A percentile compares a stretch with the other conserved stretches of the same genome.
phyloP scores from a whole-genome alignment of 345 rosid species.

The Ceriops tagal region DNA sequence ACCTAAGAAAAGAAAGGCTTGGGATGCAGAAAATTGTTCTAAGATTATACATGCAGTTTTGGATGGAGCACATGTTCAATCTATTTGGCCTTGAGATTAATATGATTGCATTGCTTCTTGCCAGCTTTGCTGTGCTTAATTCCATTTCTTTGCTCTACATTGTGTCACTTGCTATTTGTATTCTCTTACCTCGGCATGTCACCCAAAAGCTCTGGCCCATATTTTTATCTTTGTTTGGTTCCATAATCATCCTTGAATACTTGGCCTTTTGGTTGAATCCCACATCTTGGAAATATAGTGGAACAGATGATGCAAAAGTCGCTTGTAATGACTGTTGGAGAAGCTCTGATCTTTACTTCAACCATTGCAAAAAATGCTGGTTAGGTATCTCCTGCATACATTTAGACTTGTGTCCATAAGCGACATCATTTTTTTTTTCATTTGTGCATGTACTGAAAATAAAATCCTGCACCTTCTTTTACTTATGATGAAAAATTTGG shows the following conservation, averaged over 20 bases:
- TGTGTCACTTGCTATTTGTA: slow-evolving; percentile 39
- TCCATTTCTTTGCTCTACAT: slow-evolving; percentile 40
- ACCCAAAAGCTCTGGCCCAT: slow-evolving; percentile 37
- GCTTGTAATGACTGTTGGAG: slow-evolving; percentile 46
- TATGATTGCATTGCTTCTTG: slow-evolving; percentile 43
- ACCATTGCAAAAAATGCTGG: slow-evolving; percentile 47
- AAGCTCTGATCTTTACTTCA: slow-evolving; percentile 28
- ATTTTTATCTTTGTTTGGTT: slow-evolving; percentile 37
- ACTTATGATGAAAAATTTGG: not conserved
- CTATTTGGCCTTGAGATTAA: slow-evolving; percentile 47
- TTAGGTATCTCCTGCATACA: slow-evolving; percentile 25
- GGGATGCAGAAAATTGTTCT: slow-evolving; percentile 33
- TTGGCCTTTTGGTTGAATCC: slow-evolving; percentile 36
- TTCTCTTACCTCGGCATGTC: slow-evolving; percentile 30
- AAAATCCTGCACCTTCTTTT: not conserved
- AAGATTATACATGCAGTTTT: slow-evolving; percentile 30
- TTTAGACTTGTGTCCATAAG: not conserved
- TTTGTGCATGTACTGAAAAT: not conserved
- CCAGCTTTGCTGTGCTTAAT: slow-evolving; percentile 47
- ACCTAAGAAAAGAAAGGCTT: slow-evolving; percentile 38
- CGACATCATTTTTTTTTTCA: not conserved
- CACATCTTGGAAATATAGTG: slow-evolving; percentile 14
- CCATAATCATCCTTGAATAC: slow-evolving; percentile 33
- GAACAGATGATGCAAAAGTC: slow-evolving; percentile 14
- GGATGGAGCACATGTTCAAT: slow-evolving; percentile 41